Evolutionary conservation across 306 rosid species (phyloP).

Genomic region (Quercus suber): DNA sequence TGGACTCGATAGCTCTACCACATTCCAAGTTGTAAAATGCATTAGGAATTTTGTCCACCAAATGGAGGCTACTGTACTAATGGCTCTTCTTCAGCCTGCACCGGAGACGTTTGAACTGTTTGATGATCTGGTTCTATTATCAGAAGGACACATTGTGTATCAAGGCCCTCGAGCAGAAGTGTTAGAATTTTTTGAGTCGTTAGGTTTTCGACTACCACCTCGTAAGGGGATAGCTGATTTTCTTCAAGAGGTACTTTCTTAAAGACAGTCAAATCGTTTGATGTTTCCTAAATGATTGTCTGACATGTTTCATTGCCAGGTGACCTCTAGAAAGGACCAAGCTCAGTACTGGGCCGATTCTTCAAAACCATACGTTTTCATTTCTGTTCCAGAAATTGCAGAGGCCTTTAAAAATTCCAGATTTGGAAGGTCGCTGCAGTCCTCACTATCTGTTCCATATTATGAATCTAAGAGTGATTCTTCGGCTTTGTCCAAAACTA

Average conservation of each 20-base stretch:
- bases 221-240: constrained; percentile 90
- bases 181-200: constrained; percentile 65
- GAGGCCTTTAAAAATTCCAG: constrained; percentile 59
- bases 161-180: constrained; percentile 73
- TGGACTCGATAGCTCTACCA: constrained; percentile 90
- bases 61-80: constrained; percentile 73
- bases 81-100: constrained; percentile 96
- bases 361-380: constrained; percentile 57
- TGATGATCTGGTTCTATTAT: constrained; percentile 70
- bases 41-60: constrained; percentile 71
- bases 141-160: constrained; percentile 75
- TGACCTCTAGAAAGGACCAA: constrained; percentile 84
- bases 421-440: constrained; percentile 52
- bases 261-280: not conserved
- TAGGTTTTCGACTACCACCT: constrained; percentile 71
- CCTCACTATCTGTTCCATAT: constrained; percentile 35
- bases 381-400: constrained; percentile 66
- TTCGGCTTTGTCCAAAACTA: constrained; percentile 55
- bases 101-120: constrained; percentile 88
- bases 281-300: not conserved
- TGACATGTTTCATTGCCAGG: constrained; percentile 42
- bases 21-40: constrained; percentile 81
- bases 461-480: constrained; percentile 56
- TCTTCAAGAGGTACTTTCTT: constrained; percentile 74
- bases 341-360: constrained; percentile 86